Percentiles rank a stretch among this genome's conserved stretches.
Conservation (phyloP, 495 filamentous ascomycete species). For the Neurospora sp. region DNA sequence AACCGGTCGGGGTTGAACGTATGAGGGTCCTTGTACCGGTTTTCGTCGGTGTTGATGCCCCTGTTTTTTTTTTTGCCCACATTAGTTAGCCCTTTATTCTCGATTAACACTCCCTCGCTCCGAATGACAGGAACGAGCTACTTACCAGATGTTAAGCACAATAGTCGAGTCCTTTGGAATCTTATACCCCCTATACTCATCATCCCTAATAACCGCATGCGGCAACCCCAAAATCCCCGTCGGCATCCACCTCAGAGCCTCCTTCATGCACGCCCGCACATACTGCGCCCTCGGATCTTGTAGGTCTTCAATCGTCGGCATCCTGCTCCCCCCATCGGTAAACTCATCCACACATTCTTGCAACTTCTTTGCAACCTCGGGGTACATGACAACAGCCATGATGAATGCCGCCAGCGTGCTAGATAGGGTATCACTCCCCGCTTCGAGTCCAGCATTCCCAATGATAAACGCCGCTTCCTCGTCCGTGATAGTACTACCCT, state of each 20-base stretch:
- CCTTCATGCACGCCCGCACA: conserved; percentile 33
- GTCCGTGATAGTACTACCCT: conserved; percentile 10
- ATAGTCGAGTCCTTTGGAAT: conserved; percentile 23
- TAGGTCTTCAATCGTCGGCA: conserved; percentile 34
- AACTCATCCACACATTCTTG: conserved; percentile 40
- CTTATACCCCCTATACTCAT: conserved; percentile 24
- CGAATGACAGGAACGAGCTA: background rate
- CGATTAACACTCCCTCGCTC: conserved; percentile 15
- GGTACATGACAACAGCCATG: conserved; percentile 38
- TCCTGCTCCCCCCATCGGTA: conserved; percentile 26
- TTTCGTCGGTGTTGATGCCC: conserved; percentile 32
- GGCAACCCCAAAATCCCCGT: conserved; percentile 40
- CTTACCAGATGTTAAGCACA: conserved; percentile 21
- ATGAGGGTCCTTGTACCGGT: conserved; percentile 33
- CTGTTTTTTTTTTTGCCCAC: conserved; percentile 6
- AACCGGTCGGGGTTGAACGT: conserved; percentile 41
- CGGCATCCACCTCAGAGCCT: conserved; percentile 44
- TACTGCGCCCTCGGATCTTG: conserved; percentile 33
- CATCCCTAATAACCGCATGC: conserved; percentile 36
- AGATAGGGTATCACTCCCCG: conserved; percentile 38
- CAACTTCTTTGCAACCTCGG: conserved; percentile 29
- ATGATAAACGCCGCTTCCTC: conserved; percentile 17
- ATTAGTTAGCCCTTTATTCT: background rate
- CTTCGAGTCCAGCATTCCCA: conserved; percentile 31
- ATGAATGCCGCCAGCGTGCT: conserved; percentile 36